Conservation (phyloP, 768 basidiomycete species). For the Boletus reticuloceps region DNA sequence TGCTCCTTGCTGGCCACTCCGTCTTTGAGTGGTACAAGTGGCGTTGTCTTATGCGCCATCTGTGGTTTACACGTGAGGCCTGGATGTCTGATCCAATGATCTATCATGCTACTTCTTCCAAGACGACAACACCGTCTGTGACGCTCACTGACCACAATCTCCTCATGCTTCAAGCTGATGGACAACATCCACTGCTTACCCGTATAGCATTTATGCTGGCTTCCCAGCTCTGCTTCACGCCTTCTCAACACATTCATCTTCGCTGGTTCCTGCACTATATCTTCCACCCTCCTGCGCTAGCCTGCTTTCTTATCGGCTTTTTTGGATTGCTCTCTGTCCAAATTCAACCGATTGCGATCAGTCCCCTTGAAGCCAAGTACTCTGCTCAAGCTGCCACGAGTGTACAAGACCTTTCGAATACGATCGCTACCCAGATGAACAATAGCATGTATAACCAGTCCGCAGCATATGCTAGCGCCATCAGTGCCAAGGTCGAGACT, state of each 20-base stretch:
- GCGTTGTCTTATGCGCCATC: constrained; percentile 62
- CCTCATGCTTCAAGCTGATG: constrained; percentile 66
- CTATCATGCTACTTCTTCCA: constrained; percentile 34
- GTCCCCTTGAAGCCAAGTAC: constrained; percentile 70
- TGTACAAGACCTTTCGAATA: constrained; percentile 62
- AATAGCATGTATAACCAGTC: constrained; percentile 82
- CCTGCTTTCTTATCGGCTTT: constrained; percentile 90
- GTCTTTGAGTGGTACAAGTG: constrained; percentile 89
- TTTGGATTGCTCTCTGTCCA: constrained; percentile 86
- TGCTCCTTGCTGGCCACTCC: constrained; percentile 73
- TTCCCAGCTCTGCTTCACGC: constrained; percentile 49
- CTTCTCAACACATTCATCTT: constrained; percentile 62
- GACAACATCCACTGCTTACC: constrained; percentile 71
- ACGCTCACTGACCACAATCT: constrained; percentile 74
- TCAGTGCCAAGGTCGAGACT: constrained; percentile 68
- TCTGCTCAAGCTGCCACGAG: constrained; percentile 58
- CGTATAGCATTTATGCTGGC: constrained; percentile 58
- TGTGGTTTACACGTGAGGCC: constrained; percentile 70
- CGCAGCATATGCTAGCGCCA: constrained; percentile 65
- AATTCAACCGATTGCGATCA: constrained; percentile 78
- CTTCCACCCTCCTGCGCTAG: constrained; percentile 86
- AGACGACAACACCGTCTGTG: constrained; percentile 44
- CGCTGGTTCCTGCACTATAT: constrained; percentile 92
- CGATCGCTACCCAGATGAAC: constrained; percentile 77
- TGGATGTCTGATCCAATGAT: constrained; percentile 74